Evolutionary conservation across 805 yeast species (phyloP).

Genomic region (Candida glaebosa): DNA sequence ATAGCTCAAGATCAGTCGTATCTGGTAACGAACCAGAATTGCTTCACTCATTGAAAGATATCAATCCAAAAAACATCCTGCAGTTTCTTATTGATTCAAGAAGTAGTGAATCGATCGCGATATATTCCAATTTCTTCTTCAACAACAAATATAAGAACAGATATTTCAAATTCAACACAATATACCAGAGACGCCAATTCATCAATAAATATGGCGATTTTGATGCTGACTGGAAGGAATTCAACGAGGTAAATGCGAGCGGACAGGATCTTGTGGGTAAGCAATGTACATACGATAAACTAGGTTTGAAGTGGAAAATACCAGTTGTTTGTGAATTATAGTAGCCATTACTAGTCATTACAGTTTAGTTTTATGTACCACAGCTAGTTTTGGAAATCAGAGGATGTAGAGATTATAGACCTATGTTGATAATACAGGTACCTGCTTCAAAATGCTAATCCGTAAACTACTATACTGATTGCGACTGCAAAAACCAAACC

Average conservation of each 20-base stretch:
- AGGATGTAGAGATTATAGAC: no score
- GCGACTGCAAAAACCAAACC: no score
- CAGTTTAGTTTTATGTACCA: no score
- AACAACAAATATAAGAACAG: conserved; percentile 27
- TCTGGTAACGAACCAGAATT: neutral
- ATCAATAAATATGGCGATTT: conserved; percentile 40
- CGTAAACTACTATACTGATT: no score
- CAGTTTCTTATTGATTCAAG: conserved; percentile 3
- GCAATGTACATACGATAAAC: conserved; percentile 31
- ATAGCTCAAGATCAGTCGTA: neutral
- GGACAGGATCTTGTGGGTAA: neutral
- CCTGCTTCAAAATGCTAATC: no score
- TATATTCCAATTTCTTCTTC: conserved; percentile 34
- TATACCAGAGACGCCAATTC: conserved; percentile 40
- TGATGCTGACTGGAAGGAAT: conserved; percentile 25
- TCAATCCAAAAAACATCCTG: neutral
- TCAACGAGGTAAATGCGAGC: conserved; percentile 10
- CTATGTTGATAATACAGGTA: no score
- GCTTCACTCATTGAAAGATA: neutral
- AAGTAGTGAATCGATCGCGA: conserved; percentile 17
- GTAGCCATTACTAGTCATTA: neutral
- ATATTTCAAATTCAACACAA: conserved; percentile 37
- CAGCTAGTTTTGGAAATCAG: no score
- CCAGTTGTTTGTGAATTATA: conserved; percentile 36
- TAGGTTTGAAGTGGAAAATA: conserved; percentile 41